Conservation (phyloP, 2,329 filamentous ascomycete genomes). For the Fusarium pseudonygamai region DNA sequence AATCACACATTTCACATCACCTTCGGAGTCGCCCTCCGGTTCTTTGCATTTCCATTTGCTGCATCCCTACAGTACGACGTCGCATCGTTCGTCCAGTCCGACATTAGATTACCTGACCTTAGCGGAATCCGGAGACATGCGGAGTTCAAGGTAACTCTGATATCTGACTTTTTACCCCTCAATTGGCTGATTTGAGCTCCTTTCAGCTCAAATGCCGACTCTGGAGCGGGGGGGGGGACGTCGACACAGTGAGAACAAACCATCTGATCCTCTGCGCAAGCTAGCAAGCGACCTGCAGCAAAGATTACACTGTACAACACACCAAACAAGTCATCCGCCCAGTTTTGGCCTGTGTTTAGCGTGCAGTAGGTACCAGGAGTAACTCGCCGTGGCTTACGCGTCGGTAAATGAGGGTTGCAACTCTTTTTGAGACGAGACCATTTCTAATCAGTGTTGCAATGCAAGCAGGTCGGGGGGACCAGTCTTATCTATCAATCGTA, state of each 20-base stretch:
- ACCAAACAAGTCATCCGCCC: neutral
- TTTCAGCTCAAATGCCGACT: neutral
- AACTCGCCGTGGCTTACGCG: slow-evolving; percentile 12
- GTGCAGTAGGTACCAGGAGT: neutral
- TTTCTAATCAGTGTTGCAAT: neutral
- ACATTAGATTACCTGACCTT: neutral
- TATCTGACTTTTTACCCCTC: neutral
- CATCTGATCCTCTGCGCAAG: neutral
- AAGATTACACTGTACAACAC: neutral
- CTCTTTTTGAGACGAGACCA: neutral
- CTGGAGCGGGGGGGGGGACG: neutral
- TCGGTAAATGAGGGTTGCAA: neutral
- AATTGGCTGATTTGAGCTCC: neutral
- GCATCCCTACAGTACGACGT: neutral
- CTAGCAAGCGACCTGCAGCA: neutral
- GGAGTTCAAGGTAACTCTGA: neutral
- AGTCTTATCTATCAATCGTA: neutral
- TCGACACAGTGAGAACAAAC: neutral
- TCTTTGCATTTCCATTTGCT: neutral
- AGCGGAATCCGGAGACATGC: neutral
- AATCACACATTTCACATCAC: neutral
- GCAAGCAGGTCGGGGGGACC: neutral
- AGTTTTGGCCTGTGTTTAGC: neutral
- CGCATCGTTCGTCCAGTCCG: neutral
- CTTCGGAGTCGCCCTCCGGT: neutral